phyloP scores from a whole-genome alignment of 306 rosid genomes.

The Lathyrus oleraceus region DNA sequence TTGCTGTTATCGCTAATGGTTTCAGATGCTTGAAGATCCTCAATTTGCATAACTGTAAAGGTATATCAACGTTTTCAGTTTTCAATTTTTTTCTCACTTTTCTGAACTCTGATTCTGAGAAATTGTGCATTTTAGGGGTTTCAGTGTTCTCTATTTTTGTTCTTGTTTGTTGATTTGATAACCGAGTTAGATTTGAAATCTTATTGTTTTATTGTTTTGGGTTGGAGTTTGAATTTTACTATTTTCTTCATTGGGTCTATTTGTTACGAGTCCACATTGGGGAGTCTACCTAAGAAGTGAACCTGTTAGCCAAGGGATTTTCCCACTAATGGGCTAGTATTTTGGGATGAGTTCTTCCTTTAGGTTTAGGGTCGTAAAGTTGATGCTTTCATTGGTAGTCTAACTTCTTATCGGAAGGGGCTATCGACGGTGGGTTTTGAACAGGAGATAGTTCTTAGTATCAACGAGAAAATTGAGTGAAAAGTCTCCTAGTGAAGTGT shows the following conservation, averaged over 20 bases:
- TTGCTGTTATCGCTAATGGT: conserved; percentile 67
- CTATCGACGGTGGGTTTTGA: neutral
- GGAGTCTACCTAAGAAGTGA: neutral
- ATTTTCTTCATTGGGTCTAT: neutral
- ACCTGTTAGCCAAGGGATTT: neutral
- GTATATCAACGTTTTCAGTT: conserved; percentile 30
- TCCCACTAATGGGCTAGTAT: neutral
- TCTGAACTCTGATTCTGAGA: neutral
- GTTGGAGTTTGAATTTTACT: neutral
- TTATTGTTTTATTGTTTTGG: neutral
- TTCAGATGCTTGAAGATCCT: conserved; percentile 71
- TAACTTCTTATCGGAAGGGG: neutral
- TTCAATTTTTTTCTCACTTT: neutral
- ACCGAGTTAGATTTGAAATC: neutral
- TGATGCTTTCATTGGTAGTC: neutral
- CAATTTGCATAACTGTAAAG: conserved; percentile 75
- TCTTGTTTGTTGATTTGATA: neutral
- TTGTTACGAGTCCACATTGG: neutral
- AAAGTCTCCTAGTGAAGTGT: neutral
- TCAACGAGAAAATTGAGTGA: neutral
- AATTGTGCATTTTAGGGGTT: neutral
- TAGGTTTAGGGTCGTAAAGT: neutral
- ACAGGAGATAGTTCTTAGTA: neutral
- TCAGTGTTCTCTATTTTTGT: no score
- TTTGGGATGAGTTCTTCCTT: neutral